Percentiles rank a stretch among this genome's conserved stretches.
These are phyloP conservation scores for Candida sp. DNA, from an alignment of 1,139 yeast genomes.

Conservation along the genomic window DNA sequence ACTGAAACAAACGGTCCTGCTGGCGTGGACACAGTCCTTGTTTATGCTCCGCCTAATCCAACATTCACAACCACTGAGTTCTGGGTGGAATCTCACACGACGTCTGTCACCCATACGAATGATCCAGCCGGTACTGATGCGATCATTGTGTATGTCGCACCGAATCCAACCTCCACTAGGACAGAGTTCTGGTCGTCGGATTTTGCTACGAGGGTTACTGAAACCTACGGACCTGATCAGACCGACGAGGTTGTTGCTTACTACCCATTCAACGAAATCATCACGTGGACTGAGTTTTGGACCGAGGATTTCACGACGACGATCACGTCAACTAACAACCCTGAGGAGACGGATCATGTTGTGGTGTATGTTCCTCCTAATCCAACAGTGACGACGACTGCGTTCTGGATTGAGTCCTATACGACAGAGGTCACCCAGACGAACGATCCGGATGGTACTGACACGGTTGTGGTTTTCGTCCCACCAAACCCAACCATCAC, in stretches of 20 bases:
- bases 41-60: conserved; percentile 13
- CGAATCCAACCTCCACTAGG: no score
- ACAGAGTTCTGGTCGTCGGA: conserved; percentile 17
- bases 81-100: conserved; percentile 13
- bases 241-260: conserved; percentile 21
- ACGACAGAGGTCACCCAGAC: conserved; percentile 12
- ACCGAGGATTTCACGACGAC: conserved; percentile 9
- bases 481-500: conserved; percentile 13
- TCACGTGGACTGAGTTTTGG: conserved; percentile 16
- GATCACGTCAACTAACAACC: conserved; percentile 11
- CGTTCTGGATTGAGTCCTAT: conserved; percentile 3
- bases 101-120: conserved; percentile 13
- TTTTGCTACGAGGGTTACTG: conserved; percentile 10
- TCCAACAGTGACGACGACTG: conserved; percentile 5
- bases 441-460: conserved; percentile 15
- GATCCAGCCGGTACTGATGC: conserved; percentile 18
- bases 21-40: conserved; percentile 12
- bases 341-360: conserved; percentile 14
- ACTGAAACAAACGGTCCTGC: conserved; percentile 7
- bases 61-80: conserved; percentile 8
- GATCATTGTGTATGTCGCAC: no score
- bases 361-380: conserved; percentile 14
- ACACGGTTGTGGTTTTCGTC: conserved; percentile 20
- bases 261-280: conserved; percentile 17
- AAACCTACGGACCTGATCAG: conserved; percentile 12